Evolutionary conservation across 106 monocot genomes (phyloP).

Genomic region (Dioscorea dumetorum): DNA sequence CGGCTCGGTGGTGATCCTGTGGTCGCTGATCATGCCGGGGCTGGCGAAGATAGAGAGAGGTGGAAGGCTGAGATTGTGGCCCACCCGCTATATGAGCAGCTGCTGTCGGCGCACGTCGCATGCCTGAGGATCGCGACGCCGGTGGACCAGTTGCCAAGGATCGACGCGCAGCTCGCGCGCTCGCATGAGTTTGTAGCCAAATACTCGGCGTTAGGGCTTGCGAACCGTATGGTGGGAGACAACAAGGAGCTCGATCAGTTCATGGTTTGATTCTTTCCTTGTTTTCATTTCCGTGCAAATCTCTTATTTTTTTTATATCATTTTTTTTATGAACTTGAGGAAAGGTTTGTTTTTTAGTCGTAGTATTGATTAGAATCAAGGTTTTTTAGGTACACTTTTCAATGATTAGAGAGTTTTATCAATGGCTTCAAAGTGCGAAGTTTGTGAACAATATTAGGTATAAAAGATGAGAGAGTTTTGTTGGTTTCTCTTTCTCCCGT

Average conservation of each 20-base stretch:
- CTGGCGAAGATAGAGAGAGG: conserved; percentile 48
- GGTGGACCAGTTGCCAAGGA: conserved; percentile 84
- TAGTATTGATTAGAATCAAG: too few relatives aligned
- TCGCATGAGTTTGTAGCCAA: conserved; percentile 55
- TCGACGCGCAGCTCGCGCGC: conserved; percentile 79
- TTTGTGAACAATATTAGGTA: too few relatives aligned
- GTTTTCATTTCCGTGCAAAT: too few relatives aligned
- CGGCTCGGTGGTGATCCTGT: conserved; percentile 3
- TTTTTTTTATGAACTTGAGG: too few relatives aligned
- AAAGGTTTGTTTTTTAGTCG: too few relatives aligned
- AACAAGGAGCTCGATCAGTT: conserved; percentile 90
- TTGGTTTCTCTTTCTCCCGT: too few relatives aligned
- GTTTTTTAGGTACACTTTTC: too few relatives aligned
- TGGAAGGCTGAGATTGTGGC: conserved; percentile 70
- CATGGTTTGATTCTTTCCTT: conserved; percentile 42
- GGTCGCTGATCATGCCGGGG: conserved; percentile 22
- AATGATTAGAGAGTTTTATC: too few relatives aligned
- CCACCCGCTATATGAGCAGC: conserved; percentile 88
- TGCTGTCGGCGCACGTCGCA: conserved; percentile 84
- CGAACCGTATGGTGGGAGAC: conserved; percentile 20
- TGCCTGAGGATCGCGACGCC: conserved; percentile 87
- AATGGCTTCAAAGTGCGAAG: too few relatives aligned
- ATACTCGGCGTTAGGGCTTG: conserved; percentile 31
- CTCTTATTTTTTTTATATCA: too few relatives aligned
- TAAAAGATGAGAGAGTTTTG: too few relatives aligned